Base-by-base conservation (phyloP, 2,329 filamentous ascomycete genomes). In the Cladophialophora yegresii region DNA sequence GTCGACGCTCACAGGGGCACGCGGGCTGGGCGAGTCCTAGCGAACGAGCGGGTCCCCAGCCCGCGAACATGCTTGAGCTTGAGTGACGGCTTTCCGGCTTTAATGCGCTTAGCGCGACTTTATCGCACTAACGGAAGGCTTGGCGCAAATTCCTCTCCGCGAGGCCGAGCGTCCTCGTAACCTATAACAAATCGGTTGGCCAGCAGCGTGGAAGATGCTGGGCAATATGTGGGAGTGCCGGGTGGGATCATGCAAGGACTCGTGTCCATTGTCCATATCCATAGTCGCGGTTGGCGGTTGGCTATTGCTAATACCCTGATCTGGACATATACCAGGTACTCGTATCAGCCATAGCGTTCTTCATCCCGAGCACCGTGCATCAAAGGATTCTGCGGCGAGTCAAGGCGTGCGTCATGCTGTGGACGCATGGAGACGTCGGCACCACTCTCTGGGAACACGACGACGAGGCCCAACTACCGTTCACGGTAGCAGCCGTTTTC, bases 101-200 rank as follows among this genome's bases (percentile, higher is more conserved):
- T 57, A 22, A 20, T 4, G 3, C 54, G 40, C n/a, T 23, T 50
- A 50, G 47, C 47, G 22, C 47, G 23, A 12, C 22, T 50, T 26
- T 50, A 54, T 33, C 23, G 22, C 50, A 13, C 13, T n/a, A 54
- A 26, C 51, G 10, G n/a, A 54, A 54, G 51, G 51, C 23, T 50
- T 50, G 47, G 47, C 47, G 22, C 4, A 3, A 26, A 50, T 13
- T 50, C 2, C 47, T n/a, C 47, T 26, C 47, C 13, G 13, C 47
- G 23, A 58, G 5, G 36, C 13, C 36, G 13, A 6, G 16, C 16
- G 16, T 40, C 6, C 10, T 40, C 26, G 26, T 28, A 28, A 28
- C 6, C 26, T 28, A 28, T 28, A 28, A 28, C 26, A 6, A n/a
- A n/a, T 43, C 13, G 36, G n/a, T 43, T n/a, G 36, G 36, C 36